Percentiles rank a stretch among this genome's conserved stretches.
Conservation (phyloP, 2,329 filamentous ascomycete genomes). For the Phyllosticta paracitricarpa region DNA sequence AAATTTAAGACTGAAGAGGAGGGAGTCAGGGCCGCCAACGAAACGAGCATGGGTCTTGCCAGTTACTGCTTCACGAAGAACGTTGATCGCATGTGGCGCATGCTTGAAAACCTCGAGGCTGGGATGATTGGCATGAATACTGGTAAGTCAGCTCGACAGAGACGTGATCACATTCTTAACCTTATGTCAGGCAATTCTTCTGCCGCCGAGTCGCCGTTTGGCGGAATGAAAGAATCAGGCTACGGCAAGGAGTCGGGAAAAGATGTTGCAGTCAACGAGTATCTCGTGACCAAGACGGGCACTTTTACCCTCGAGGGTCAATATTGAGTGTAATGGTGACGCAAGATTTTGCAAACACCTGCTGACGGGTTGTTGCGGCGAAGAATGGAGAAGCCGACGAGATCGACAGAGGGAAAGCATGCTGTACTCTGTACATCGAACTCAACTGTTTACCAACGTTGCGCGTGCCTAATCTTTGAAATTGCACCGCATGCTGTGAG, state of each 20-base stretch:
- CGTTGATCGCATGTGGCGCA: conserved; percentile 26
- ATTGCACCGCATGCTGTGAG: background rate
- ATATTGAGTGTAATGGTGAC: background rate
- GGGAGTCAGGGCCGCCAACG: conserved; percentile 27
- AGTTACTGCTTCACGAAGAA: conserved; percentile 31
- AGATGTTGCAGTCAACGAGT: conserved; percentile 49
- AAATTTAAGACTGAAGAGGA: conserved; percentile 32
- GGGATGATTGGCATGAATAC: conserved; percentile 27
- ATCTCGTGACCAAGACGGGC: conserved; percentile 50
- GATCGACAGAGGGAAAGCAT: background rate
- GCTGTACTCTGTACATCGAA: background rate
- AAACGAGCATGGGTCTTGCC: conserved; percentile 30
- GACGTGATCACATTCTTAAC: background rate
- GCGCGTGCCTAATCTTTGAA: background rate
- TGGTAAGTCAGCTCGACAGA: background rate
- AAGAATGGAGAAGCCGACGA: background rate
- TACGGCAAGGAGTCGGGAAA: conserved; percentile 55
- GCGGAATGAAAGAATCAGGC: conserved; percentile 52
- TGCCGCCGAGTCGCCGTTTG: conserved; percentile 51
- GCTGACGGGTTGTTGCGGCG: too few species aligned
- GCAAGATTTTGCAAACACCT: too few species aligned
- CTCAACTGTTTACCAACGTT: background rate
- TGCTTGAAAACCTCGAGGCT: conserved; percentile 20
- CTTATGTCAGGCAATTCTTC: conserved; percentile 22
- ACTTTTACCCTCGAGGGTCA: conserved; percentile 42